Percentiles rank a stretch among this genome's conserved stretches.
phyloP scores from a whole-genome alignment of 1,284 basidiomycete species.

The Puccinia horiana region DNA sequence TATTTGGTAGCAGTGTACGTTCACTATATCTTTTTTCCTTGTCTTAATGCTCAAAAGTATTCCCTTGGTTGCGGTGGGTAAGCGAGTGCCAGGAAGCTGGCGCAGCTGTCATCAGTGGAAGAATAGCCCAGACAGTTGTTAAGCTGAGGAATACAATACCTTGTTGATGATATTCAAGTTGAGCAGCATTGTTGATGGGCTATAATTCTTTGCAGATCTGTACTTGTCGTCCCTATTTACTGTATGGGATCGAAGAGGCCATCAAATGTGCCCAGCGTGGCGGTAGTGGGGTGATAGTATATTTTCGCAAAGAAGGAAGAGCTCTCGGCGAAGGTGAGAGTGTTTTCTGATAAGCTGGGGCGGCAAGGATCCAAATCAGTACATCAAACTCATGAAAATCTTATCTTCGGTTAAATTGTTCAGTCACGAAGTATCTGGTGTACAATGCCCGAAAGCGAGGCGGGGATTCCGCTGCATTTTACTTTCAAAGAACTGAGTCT shows the following conservation, averaged over 20 bases:
- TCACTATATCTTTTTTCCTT: not conserved
- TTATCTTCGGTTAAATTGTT: not conserved
- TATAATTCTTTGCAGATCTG: constrained; percentile 20
- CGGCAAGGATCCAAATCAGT: constrained; percentile 52
- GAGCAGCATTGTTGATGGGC: constrained; percentile 37
- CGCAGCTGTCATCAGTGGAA: not conserved
- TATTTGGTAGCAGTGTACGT: constrained; percentile 52
- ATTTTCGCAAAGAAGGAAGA: constrained; percentile 91
- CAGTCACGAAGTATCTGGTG: constrained; percentile 70
- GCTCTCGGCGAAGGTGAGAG: constrained; percentile 78
- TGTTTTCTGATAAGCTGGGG: constrained; percentile 50
- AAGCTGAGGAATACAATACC: constrained; percentile 3
- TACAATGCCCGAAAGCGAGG: constrained; percentile 94
- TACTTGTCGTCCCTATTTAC: constrained; percentile 69
- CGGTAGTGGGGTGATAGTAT: constrained; percentile 87
- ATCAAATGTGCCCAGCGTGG: constrained; percentile 81
- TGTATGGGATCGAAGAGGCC: constrained; percentile 90
- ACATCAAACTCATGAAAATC: constrained; percentile 49
- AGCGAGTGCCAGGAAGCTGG: not conserved
- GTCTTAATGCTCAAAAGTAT: constrained; percentile 67
- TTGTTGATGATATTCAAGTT: constrained; percentile 75
- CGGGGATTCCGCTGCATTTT: constrained; percentile 85
- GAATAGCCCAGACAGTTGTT: not conserved
- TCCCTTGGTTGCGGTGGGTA: constrained; percentile 78
- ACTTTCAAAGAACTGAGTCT: constrained; percentile 89